Conservation (phyloP, 768 basidiomycete genomes). For the Termitomyces eurrhizus region DNA sequence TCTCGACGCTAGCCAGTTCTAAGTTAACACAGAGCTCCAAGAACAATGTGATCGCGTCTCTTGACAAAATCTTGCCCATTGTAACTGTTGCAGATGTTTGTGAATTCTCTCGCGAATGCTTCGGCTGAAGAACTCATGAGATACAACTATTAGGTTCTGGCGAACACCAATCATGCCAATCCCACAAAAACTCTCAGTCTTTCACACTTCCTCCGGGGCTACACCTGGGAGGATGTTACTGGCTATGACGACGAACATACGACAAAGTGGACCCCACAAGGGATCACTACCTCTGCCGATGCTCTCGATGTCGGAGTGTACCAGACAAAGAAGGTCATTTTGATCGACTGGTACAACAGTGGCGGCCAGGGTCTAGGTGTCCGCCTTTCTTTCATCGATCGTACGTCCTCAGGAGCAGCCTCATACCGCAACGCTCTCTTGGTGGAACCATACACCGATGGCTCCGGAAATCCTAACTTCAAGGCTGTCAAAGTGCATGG, state of each 20-base stretch:
- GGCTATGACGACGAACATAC: constrained; percentile 14
- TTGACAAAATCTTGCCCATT: constrained; percentile 11
- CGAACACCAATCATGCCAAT: constrained; percentile 10
- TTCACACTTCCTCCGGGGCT: constrained; percentile 10
- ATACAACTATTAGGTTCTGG: constrained; percentile 4
- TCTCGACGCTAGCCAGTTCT: neutral
- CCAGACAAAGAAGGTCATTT: constrained; percentile 12
- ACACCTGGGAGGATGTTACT: constrained; percentile 12
- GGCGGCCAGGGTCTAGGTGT: constrained; percentile 8
- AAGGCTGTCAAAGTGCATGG: constrained; percentile 12
- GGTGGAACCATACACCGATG: constrained; percentile 12
- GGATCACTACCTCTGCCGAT: constrained; percentile 15
- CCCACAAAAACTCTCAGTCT: constrained; percentile 8
- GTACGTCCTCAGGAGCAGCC: constrained; percentile 2
- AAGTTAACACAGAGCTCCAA: constrained; percentile 34
- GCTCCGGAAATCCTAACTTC: constrained; percentile 9
- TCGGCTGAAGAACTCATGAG: neutral
- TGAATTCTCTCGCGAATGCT: neutral
- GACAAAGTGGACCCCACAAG: constrained; percentile 14
- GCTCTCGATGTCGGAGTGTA: constrained; percentile 12
- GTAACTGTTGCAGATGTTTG: constrained; percentile 9
- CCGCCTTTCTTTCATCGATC: constrained; percentile 15
- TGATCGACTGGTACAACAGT: constrained; percentile 14
- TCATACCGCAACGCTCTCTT: constrained; percentile 12
- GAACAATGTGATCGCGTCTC: constrained; percentile 7